These are phyloP conservation scores for Dryas alaskensis DNA, from an alignment of 306 rosid species.

Conservation along the genomic window DNA sequence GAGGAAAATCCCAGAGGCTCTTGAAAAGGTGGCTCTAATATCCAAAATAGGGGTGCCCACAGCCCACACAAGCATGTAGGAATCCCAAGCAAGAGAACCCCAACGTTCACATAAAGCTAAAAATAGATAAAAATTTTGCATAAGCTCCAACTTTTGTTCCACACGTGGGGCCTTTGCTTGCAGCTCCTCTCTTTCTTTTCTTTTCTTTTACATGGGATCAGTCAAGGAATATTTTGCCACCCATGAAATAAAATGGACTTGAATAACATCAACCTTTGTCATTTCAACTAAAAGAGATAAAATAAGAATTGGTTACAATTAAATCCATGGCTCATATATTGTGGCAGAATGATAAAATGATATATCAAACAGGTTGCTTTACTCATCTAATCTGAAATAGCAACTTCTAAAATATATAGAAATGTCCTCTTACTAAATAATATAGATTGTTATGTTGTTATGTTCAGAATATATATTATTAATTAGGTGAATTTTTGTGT, in stretches of 20 bases:
- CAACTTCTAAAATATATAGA: too few species aligned
- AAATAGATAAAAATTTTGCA: conserved; percentile 34
- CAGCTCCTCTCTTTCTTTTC: conserved; percentile 27
- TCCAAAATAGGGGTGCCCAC: conserved; percentile 63
- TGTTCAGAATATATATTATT: too few species aligned
- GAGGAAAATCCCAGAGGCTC: conserved; percentile 42
- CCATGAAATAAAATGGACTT: conserved; percentile 11
- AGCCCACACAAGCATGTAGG: conserved; percentile 47
- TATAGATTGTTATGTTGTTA: too few species aligned
- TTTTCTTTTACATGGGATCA: conserved; percentile 48
- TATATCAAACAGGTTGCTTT: too few species aligned
- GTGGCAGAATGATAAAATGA: neutral
- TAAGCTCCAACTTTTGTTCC: conserved; percentile 60
- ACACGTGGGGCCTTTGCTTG: conserved; percentile 74
- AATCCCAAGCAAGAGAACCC: conserved; percentile 77
- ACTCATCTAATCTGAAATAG: too few species aligned
- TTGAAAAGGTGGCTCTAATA: conserved; percentile 73
- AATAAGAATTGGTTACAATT: neutral
- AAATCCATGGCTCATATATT: neutral
- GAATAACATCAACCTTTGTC: conserved; percentile 25
- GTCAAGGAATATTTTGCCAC: conserved; percentile 42
- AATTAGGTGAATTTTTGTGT: too few species aligned
- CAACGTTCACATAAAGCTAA: conserved; percentile 65
- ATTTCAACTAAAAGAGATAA: conserved; percentile 20
- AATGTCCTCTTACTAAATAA: too few species aligned